Evolutionary conservation across 768 basidiomycete species (phyloP), one percentile per base, ranked within the genome.

Genomic region (Russula brevipes): DNA sequence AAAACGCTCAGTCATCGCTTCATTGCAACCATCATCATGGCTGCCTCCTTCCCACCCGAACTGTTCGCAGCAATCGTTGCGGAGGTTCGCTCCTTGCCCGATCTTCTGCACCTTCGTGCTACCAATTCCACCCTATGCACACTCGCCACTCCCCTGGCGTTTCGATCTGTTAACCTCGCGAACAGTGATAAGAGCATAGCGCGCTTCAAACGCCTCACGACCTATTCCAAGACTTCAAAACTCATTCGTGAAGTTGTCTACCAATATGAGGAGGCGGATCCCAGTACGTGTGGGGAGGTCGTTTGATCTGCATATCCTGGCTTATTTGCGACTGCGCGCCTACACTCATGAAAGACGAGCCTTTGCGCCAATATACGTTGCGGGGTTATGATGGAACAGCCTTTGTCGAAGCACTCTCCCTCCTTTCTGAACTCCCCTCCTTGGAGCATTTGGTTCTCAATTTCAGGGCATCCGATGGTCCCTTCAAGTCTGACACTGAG

Each of bases 71-170:
- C 39, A n/a, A 45, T 62, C 5, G 33, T 52, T 3, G 39, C 33
- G 1, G 39, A 62, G 24, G 54, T 57, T 14, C 9, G 12, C 39
- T 56, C 61, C 3, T 31, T 9, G 24, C 14, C 54, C 6, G 33
- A 35, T 4, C 61, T 62, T 16, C 24, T 62, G 0, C 54, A n/a
- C 3, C 61, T 62, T 31, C 61, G 61, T 44, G 5, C 45, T 11
- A 10, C 19, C 14, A 57, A 35, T 19, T 30, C 54, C 6, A 38
- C 39, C 10, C 14, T 61, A 1, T 35, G 52, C n/a, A 17, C 39
- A n/a, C 9, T 62, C 24, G 61, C 61, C 5, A 62, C 61, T 56
- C 61, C 61, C n/a, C 3, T 51, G 8, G 61, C 41, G 30, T 62
- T 57, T 38, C 54, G 16, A 14, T 62, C 61, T 24, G 19, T 62